Evolutionary conservation across 768 basidiomycete genomes (phyloP), one percentile per base, ranked within the genome.

Genomic region (Tephrocybe sp.): DNA sequence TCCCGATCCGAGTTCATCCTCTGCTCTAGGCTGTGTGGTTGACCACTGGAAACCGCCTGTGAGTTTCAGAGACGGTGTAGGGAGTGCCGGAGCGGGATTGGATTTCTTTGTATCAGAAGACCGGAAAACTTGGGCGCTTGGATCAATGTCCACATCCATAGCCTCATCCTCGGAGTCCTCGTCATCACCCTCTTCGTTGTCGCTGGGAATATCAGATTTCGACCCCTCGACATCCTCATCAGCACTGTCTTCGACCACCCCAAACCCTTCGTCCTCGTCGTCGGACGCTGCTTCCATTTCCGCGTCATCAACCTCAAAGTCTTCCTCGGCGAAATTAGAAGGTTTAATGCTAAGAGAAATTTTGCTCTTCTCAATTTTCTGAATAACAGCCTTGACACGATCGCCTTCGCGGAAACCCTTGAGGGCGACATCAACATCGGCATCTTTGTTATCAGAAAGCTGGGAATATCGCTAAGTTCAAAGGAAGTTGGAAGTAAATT

Each of bases 321-420:
- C 88, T 40, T 84, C 83, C 20, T 82, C 82, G 38, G 62, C 68
- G 65, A 97, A 95, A 66, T 89, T 83, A 22, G 93, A 96, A 20
- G 92, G 89, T 66, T 96, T 98, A 50, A 98, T 73, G 45, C 90
- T 87, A 49, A 99, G 75, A 52, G 92, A 92, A 39, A 85, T 84
- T 60, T 87, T 90, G 51, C 85, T 85, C 22, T 78, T 75, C 55
- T 94, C 86, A 47, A 95, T 75, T 8, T 79, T 78, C 33, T 87
- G 66, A 38, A 99, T 77, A 43, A 85, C 66, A 1, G 88, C 90
- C 65, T 87, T 90, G 53, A 98, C 89, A 34, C 75, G 77, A 67
- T 98, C 93, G 5, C 92, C 93, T 65, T 87, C 86, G 26, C 85
- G 80, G 77, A 98, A 96, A 33, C 81, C 84, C 40, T 78, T 83